These are phyloP conservation scores for Paraurostyla sp. DNA, from an alignment of 73 alveolate genomes.

Conservation along the genomic window DNA sequence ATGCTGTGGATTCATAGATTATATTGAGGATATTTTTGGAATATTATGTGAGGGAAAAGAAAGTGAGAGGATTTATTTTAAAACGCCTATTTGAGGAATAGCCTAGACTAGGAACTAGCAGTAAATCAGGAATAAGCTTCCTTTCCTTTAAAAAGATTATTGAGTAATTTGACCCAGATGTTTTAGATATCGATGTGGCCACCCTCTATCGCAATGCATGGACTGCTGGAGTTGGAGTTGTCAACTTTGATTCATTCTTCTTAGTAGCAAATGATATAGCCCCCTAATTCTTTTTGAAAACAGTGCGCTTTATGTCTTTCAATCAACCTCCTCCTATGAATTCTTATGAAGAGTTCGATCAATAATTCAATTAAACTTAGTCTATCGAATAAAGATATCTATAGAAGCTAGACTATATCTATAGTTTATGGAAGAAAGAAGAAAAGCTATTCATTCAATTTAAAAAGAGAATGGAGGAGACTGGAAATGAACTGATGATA, in stretches of 20 bases:
- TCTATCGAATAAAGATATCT: too few species aligned
- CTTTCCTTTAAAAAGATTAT: conserved; percentile 50
- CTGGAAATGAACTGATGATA: conserved; percentile 39
- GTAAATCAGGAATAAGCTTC: conserved; percentile 63
- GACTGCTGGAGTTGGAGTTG: conserved; percentile 64
- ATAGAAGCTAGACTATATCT: conserved; percentile 2
- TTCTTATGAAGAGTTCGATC: conserved; percentile 26
- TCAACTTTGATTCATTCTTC: conserved; percentile 66
- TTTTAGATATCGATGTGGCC: conserved; percentile 43
- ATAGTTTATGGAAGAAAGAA: conserved; percentile 32
- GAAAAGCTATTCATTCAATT: not conserved
- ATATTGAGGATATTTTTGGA: conserved; percentile 67
- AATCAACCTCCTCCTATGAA: conserved; percentile 8
- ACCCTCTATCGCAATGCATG: conserved; percentile 65
- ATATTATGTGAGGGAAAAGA: conserved; percentile 72
- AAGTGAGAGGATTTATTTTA: conserved; percentile 65
- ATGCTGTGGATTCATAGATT: conserved; percentile 63
- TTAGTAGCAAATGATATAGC: conserved; percentile 65
- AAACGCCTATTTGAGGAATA: conserved; percentile 60
- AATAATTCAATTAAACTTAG: not conserved
- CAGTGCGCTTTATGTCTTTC: conserved; percentile 24
- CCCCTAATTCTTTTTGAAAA: conserved; percentile 55
- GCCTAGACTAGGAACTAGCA: conserved; percentile 48
- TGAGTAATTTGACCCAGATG: conserved; percentile 63
- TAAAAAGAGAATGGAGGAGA: not conserved